Evolutionary conservation across 1,284 basidiomycete genomes (phyloP).

Genomic region (Naganishia sp.): DNA sequence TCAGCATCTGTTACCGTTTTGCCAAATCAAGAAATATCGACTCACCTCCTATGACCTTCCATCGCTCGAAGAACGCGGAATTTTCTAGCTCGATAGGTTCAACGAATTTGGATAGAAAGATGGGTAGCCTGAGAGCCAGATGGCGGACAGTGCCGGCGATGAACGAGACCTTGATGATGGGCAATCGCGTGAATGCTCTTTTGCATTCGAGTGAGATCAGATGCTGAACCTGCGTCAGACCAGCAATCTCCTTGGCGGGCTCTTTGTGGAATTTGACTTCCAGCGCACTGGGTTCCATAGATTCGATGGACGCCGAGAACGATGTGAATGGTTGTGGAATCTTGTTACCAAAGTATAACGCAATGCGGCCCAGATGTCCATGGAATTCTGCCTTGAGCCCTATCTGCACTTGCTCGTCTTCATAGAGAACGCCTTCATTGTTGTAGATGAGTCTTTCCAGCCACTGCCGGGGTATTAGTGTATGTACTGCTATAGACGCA

Average conservation of each 20-base stretch:
- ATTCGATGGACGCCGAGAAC: constrained; percentile 80
- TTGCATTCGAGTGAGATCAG: constrained; percentile 92
- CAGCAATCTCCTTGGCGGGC: constrained; percentile 68
- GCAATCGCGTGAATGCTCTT: constrained; percentile 73
- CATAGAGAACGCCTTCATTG: constrained; percentile 88
- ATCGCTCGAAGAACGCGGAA: constrained; percentile 92
- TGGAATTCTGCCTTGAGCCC: constrained; percentile 96
- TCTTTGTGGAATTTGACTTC: constrained; percentile 86
- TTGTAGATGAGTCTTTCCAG: constrained; percentile 79
- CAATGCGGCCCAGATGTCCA: constrained; percentile 83
- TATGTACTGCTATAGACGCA: background rate
- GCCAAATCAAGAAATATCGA: constrained; percentile 11
- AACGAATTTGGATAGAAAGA: constrained; percentile 87
- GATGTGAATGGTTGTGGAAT: constrained; percentile 79
- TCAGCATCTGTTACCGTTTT: background rate
- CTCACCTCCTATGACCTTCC: constrained; percentile 90
- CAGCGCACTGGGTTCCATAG: constrained; percentile 71
- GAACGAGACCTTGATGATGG: constrained; percentile 86
- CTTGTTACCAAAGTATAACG: constrained; percentile 96
- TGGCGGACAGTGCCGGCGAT: constrained; percentile 88
- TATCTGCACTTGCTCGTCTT: constrained; percentile 92
- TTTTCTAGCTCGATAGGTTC: constrained; percentile 83
- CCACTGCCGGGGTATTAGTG: constrained; percentile 58
- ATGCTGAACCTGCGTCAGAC: constrained; percentile 88
- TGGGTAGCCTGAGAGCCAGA: constrained; percentile 78